phyloP scores from a whole-genome alignment of 2,329 filamentous ascomycete species.

The Epichloe sibirici region DNA sequence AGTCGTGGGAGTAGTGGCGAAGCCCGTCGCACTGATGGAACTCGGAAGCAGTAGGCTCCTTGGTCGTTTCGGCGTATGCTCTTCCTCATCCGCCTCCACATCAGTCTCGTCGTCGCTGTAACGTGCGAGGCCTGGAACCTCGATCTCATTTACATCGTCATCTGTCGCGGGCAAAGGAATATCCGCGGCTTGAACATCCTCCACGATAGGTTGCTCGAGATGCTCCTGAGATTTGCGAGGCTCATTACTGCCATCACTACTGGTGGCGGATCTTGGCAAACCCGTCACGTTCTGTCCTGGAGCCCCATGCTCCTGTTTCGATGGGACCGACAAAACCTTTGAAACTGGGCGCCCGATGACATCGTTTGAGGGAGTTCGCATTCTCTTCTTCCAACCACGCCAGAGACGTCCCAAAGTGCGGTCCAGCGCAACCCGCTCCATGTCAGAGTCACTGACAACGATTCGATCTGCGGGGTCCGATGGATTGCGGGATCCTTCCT shows the following conservation, averaged over 20 bases:
- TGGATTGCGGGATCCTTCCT: slow-evolving; percentile 33
- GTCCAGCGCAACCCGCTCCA: slow-evolving; percentile 87
- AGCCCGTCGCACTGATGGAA: slow-evolving; percentile 13
- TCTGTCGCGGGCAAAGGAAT: slow-evolving; percentile 58
- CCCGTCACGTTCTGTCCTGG: slow-evolving; percentile 22
- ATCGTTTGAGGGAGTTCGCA: slow-evolving; percentile 44
- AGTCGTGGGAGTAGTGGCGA: slow-evolving; percentile 12
- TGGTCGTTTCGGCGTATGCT: slow-evolving; percentile 26
- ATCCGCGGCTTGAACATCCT: slow-evolving; percentile 22
- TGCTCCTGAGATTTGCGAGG: slow-evolving; percentile 8
- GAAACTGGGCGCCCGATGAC: slow-evolving; percentile 37
- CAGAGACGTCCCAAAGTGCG: slow-evolving; percentile 79
- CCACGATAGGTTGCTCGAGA: slow-evolving; percentile 9
- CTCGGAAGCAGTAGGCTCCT: slow-evolving; percentile 28
- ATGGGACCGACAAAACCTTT: slow-evolving; percentile 26
- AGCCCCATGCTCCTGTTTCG: slow-evolving; percentile 22
- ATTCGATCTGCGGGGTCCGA: slow-evolving; percentile 50
- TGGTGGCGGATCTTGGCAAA: slow-evolving; percentile 6
- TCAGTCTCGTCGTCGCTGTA: slow-evolving; percentile 51
- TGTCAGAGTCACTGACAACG: slow-evolving; percentile 79
- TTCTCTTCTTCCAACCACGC: slow-evolving; percentile 88
- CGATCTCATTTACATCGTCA: slow-evolving; percentile 67
- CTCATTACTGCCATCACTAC: slow-evolving; percentile 8
- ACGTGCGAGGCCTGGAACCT: slow-evolving; percentile 55
- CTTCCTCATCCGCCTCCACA: slow-evolving; percentile 26